A percentile compares a stretch with the other conserved stretches of the same genome.
phyloP scores from a whole-genome alignment of 2,329 filamentous ascomycete genomes.

The Clarireedia monteithiana region DNA sequence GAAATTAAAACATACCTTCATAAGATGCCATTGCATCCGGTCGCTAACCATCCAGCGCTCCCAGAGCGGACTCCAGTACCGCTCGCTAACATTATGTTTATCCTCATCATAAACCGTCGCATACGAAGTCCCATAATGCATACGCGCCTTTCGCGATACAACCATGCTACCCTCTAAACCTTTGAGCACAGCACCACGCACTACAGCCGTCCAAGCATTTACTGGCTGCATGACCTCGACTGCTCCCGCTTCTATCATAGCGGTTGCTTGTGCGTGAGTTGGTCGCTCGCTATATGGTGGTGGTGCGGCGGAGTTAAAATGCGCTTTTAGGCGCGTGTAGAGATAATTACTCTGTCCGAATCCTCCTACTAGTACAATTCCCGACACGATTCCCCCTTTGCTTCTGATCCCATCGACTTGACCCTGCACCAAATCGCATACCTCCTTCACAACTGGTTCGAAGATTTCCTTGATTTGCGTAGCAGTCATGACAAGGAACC shows the following conservation, averaged over 20 bases:
- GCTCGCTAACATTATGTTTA: constrained; percentile 63
- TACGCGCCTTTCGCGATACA: constrained; percentile 63
- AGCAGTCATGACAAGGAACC: constrained; percentile 66
- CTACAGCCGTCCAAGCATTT: constrained; percentile 75
- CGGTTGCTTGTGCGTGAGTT: constrained; percentile 49
- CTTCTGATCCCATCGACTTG: constrained; percentile 56
- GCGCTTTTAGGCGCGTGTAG: constrained; percentile 60
- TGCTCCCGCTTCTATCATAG: constrained; percentile 43
- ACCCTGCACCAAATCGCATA: constrained; percentile 59
- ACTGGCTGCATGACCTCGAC: constrained; percentile 78
- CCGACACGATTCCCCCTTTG: constrained; percentile 56
- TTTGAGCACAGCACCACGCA: constrained; percentile 66
- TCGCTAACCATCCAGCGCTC: constrained; percentile 78
- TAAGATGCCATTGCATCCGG: constrained; percentile 80
- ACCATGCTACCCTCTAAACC: constrained; percentile 75
- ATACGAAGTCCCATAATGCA: constrained; percentile 70
- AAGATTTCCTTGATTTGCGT: constrained; percentile 66
- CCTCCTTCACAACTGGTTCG: constrained; percentile 65
- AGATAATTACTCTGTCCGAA: constrained; percentile 76
- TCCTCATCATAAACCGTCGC: constrained; percentile 73
- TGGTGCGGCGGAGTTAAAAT: constrained; percentile 49
- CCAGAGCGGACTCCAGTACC: constrained; percentile 75
- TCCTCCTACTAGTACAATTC: constrained; percentile 75
- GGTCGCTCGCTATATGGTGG: constrained; percentile 60
- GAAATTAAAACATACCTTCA: constrained; percentile 43